Evolutionary conservation across 1,284 basidiomycete genomes (phyloP), one percentile per base, ranked within the genome.

Genomic region (Cystobasidiaceae sp.): DNA sequence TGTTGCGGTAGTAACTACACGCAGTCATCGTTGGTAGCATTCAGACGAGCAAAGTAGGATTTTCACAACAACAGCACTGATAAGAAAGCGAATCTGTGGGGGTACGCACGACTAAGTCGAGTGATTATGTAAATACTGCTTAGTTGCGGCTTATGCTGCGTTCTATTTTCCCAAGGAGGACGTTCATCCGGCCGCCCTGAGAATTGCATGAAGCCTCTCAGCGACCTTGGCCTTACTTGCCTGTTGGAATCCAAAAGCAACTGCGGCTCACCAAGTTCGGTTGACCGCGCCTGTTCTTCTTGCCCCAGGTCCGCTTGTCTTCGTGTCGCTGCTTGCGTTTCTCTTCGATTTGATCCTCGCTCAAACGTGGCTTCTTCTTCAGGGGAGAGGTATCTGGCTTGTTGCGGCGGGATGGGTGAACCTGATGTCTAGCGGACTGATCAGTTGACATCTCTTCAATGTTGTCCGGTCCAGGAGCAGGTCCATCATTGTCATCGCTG

Each of bases 91-190:
- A n/a, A n/a, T n/a, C n/a, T n/a, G n/a, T n/a, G n/a, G n/a, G n/a
- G n/a, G n/a, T n/a, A n/a, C n/a, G n/a, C n/a, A n/a, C n/a, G n/a
- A n/a, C n/a, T n/a, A n/a, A n/a, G n/a, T n/a, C n/a, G n/a, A n/a
- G n/a, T n/a, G n/a, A n/a, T n/a, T n/a, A n/a, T n/a, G n/a, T n/a
- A n/a, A n/a, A n/a, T n/a, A n/a, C n/a, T n/a, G n/a, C n/a, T n/a
- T n/a, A n/a, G n/a, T n/a, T n/a, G n/a, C n/a, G n/a, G n/a, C n/a
- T n/a, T n/a, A 62, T 50, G 15, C 23, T 54, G n/a, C 41, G 52
- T 28, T 62, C 60, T 48, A 64, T 64, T 33, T 64, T 64, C 19
- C 61, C 51, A 8, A 64, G 30, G 4, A 64, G 44, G 25, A 64
- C 61, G 23, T 34, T 39, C 61, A 64, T 64, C 17, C 61, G 39